Evolutionary conservation across 352 stramenopile genomes (phyloP), one percentile per base, ranked within the genome.

Genomic region (Globisporangium cystogenes): DNA sequence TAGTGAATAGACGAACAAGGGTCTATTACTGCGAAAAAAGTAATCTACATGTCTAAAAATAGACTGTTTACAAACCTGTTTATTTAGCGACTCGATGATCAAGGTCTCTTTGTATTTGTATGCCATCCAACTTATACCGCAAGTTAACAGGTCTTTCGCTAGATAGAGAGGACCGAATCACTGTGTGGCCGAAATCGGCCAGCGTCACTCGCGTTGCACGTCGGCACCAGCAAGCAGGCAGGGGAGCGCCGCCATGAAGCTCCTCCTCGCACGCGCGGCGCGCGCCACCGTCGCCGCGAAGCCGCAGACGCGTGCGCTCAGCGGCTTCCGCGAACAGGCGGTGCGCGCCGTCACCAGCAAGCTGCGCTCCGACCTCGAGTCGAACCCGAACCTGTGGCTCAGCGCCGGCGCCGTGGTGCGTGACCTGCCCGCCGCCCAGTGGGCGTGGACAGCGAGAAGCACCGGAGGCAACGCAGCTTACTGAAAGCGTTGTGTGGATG

Each of bases 301-400:
- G 29, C n/a, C 33, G 23, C 54, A 50, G 36, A 41, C 39, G 37
- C 68, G 64, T 18, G 60, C 53, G 46, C 57, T 85, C 60, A 86
- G 76, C 68, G 77, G 73, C 39, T 58, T 91, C 41, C 67, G 76
- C 14, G 80, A 90, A 18, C 74, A 72, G 51, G 76, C 76, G 3
- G 62, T 90, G 47, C 80, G 76, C 43, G 71, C 72, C 24, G 67
- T 86, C 61, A 64, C 74, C 27, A 67, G 60, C 50, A 84, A 86
- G 60, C 64, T 90, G 43, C 73, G 71, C 46, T 59, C 67, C 7
- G 72, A 87, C 54, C 66, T 94, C n/a, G 81, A 91, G 68, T 73
- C 69, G 26, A 94, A 91, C 63, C 68, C 77, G 44, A 87, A 87
- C 55, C 62, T 94, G 33, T 94, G 83, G 83, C 79, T 94, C 44